Evolutionary conservation across 148 eudicot genomes (phyloP), one percentile per base, ranked within the genome.

Genomic region (Oxyria digyna): DNA sequence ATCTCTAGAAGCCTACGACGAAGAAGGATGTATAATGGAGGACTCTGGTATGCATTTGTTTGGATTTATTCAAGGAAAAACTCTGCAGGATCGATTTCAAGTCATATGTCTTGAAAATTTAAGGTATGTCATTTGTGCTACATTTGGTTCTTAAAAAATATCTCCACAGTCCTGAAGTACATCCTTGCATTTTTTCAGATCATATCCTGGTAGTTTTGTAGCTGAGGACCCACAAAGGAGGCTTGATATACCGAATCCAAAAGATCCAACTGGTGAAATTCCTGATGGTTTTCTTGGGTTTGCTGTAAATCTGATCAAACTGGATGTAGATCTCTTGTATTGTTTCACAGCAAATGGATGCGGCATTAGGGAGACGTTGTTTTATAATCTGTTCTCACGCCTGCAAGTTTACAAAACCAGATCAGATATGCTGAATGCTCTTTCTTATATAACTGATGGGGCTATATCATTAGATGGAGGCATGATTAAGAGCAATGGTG

Each of bases 401-500:
- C 78, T 87, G 75, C 96, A 89, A 84, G 91, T 89, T 42, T 89
- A 89, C 72, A 81, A 70, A 79, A 81, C 94, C 54, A 84, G 86
- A 72, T 83, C 81, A 69, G 89, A 92, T 75, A 89, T 92, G 98
- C 74, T 78, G 33, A 78, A 62, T 76, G 94, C 96, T 74, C 84
- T 78, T 68, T 81, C 96, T 62, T 89, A 73, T 73, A 76, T 87
- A 74, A 75, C 71, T 35, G 73, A 85, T 70, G 98, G 97, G 73
- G 96, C 98, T 45, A 18, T 94, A 57, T 89, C 98, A 70, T 69
- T 90, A 31, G 98, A 94, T 78, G 97, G 97, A 52, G 97, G 97
- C 59, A 81, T 90, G 65, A 78, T 94, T 38, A 90, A 73, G 81
- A 75, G 69, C 18, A 31, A 45, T 59, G 95, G 89, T 20, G 40